Evolutionary conservation across 2,329 filamentous ascomycete species (phyloP).

Genomic region (Epichloe amarillans): DNA sequence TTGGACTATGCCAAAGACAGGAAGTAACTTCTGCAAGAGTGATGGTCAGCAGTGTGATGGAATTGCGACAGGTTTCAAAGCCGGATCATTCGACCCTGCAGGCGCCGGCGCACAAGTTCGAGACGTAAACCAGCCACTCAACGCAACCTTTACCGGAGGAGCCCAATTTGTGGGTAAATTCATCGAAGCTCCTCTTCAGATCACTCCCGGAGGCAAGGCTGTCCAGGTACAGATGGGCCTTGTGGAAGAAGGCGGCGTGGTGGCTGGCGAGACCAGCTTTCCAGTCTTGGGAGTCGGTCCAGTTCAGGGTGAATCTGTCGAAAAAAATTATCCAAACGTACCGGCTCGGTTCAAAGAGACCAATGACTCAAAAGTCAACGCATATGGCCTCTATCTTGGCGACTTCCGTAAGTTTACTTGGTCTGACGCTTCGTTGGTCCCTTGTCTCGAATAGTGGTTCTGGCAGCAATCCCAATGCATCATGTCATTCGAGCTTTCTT

Average conservation of each 20-base stretch:
- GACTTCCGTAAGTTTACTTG: slow-evolving; percentile 1
- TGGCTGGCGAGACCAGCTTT: not conserved
- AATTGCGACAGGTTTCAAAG: not conserved
- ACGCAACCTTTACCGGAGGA: not conserved
- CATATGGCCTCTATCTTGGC: not conserved
- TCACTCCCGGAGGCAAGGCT: not conserved
- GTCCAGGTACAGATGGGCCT: not conserved
- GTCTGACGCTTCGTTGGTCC: not conserved
- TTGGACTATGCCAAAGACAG: not conserved
- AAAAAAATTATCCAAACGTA: not conserved
- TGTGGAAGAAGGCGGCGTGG: not conserved
- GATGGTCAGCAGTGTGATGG: not conserved
- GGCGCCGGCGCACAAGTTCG: not conserved
- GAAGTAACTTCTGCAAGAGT: not conserved
- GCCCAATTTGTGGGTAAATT: not conserved
- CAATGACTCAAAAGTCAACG: not conserved
- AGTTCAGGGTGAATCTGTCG: not conserved
- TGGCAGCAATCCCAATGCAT: too few species aligned
- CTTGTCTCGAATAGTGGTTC: not conserved
- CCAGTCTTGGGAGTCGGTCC: not conserved
- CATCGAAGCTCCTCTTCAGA: not conserved
- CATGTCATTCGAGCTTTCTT: too few species aligned
- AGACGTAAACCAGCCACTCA: not conserved
- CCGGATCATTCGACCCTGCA: not conserved
- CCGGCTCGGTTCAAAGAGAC: not conserved